Evolutionary conservation across 2,329 filamentous ascomycete species (phyloP).

Genomic region (Parafenestella ontariensis): DNA sequence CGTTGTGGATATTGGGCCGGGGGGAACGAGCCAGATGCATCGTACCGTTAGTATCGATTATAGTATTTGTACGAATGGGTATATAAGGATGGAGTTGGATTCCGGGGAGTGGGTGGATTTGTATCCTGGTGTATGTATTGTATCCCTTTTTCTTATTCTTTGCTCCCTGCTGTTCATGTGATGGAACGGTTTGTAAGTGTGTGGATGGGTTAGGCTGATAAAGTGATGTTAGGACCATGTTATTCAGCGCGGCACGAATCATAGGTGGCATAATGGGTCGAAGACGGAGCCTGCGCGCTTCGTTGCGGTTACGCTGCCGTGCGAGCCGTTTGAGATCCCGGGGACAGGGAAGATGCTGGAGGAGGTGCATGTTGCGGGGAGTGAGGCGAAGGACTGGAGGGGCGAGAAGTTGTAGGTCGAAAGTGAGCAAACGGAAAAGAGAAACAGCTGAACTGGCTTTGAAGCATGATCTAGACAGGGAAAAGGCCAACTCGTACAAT

Average conservation of each 20-base stretch:
- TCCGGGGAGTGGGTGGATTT: constrained; percentile 19
- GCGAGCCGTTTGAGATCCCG: constrained; percentile 28
- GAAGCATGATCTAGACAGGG: neutral
- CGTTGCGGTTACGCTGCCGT: constrained; percentile 28
- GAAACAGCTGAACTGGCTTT: neutral
- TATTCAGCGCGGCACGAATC: constrained; percentile 31
- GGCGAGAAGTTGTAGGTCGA: constrained; percentile 6
- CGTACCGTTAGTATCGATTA: constrained; percentile 27
- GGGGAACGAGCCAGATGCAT: constrained; percentile 21
- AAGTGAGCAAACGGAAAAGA: neutral
- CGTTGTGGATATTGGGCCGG: constrained; percentile 23
- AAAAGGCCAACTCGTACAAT: neutral
- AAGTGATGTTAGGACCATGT: constrained; percentile 20
- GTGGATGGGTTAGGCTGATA: no score
- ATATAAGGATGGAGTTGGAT: constrained; percentile 25
- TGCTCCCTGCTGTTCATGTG: no score
- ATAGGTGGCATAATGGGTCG: constrained; percentile 26
- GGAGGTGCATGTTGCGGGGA: constrained; percentile 22
- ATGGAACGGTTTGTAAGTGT: no score
- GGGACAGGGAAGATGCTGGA: constrained; percentile 25
- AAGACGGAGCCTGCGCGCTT: constrained; percentile 30
- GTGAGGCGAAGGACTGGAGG: constrained; percentile 9
- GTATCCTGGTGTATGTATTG: constrained; percentile 14
- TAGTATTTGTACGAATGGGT: constrained; percentile 25
- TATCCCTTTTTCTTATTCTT: neutral